These are phyloP conservation scores for Medicago lupulina DNA, from an alignment of 306 rosid species.

Conservation along the genomic window DNA sequence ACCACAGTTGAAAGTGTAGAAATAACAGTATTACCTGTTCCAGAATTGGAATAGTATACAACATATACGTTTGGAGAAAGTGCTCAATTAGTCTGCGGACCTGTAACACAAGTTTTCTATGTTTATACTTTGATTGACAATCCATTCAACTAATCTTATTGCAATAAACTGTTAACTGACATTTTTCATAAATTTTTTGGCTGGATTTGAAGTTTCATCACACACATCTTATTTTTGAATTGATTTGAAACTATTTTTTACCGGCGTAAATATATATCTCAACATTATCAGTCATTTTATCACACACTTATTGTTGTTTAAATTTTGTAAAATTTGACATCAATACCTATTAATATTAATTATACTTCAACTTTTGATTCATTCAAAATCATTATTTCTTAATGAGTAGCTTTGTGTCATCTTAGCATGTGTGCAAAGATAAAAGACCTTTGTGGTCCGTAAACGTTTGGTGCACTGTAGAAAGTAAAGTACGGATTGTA, in stretches of 20 bases:
- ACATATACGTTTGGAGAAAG: slow-evolving; percentile 5
- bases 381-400: background rate
- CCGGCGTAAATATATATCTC: background rate
- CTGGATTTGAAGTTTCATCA: no score
- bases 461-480: background rate
- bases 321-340: background rate
- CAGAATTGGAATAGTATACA: slow-evolving; percentile 1
- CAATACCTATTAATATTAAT: background rate
- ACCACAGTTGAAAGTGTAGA: slow-evolving; percentile 1
- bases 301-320: background rate
- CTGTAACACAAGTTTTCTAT: background rate
- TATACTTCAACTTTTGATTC: background rate
- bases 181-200: no score
- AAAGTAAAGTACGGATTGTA: background rate
- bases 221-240: no score
- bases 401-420: background rate
- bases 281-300: background rate
- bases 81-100: slow-evolving; percentile 8
- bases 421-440: background rate
- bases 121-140: background rate
- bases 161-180: no score
- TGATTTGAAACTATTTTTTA: background rate
- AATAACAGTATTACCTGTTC: background rate
- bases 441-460: background rate
- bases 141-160: no score